These are phyloP conservation scores for Globisporangium parvum DNA, from an alignment of 352 stramenopile species.

Conservation along the genomic window DNA sequence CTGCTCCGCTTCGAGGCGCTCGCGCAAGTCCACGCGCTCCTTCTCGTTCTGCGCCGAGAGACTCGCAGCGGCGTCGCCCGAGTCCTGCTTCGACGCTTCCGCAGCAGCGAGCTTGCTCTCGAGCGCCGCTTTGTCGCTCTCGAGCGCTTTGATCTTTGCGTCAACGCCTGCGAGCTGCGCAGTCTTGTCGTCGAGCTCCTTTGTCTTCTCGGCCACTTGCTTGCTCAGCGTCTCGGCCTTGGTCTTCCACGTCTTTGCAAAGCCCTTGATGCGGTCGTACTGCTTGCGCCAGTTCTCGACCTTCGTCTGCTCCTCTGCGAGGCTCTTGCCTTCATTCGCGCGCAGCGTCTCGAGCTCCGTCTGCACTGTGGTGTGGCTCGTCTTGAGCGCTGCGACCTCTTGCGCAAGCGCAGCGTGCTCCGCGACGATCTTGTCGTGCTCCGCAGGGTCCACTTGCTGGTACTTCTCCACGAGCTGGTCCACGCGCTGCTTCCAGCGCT, in stretches of 20 bases:
- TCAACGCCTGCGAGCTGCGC: constrained; percentile 30
- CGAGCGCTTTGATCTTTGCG: constrained; percentile 27
- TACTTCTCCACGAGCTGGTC: constrained; percentile 82
- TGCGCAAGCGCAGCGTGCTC: constrained; percentile 50
- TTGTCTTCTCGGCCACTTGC: constrained; percentile 62
- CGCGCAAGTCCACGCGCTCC: constrained; percentile 48
- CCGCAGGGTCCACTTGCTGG: constrained; percentile 67
- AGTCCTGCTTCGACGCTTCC: constrained; percentile 36
- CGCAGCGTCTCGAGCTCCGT: constrained; percentile 43
- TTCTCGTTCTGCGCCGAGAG: constrained; percentile 35
- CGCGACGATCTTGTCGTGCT: constrained; percentile 60
- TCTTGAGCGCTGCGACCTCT: constrained; percentile 39
- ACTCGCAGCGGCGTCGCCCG: constrained; percentile 20
- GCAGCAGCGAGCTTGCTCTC: constrained; percentile 35
- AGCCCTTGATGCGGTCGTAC: constrained; percentile 76
- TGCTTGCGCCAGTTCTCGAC: constrained; percentile 65
- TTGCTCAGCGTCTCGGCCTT: constrained; percentile 64
- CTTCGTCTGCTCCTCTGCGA: constrained; percentile 64
- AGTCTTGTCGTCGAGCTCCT: constrained; percentile 46
- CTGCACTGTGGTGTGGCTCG: constrained; percentile 29
- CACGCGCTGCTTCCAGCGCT: constrained; percentile 74
- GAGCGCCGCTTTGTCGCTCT: constrained; percentile 35
- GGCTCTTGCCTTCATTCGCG: constrained; percentile 33
- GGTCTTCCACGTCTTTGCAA: constrained; percentile 80
- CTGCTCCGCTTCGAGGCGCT: constrained; percentile 52